A percentile compares a stretch with the other conserved stretches of the same genome.
Evolutionary conservation across 2,329 filamentous ascomycete genomes (phyloP).

Genomic region (Aspergillus ustus): DNA sequence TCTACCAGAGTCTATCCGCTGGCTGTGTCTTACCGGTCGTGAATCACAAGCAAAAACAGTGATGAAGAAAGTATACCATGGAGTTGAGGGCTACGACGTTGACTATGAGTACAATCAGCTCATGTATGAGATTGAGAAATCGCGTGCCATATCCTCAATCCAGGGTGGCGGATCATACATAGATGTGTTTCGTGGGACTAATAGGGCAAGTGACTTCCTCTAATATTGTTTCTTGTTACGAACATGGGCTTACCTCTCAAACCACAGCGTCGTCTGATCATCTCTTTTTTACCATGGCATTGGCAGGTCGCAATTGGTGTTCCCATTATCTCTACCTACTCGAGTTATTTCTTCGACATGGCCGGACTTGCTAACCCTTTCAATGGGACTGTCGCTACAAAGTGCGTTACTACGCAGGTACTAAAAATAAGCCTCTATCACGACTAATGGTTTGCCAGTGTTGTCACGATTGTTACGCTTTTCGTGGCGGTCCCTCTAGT

Average conservation of each 20-base stretch:
- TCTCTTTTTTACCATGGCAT: neutral
- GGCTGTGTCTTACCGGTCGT: neutral
- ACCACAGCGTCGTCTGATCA: neutral
- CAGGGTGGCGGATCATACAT: neutral
- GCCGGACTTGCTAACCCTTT: neutral
- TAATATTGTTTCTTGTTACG: neutral
- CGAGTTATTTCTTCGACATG: conserved; percentile 1
- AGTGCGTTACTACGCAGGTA: neutral
- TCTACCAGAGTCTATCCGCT: neutral
- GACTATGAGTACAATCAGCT: neutral
- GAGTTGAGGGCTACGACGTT: neutral
- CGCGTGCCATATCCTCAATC: neutral
- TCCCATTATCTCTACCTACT: neutral
- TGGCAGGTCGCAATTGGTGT: neutral
- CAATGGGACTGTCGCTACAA: neutral
- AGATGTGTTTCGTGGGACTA: neutral
- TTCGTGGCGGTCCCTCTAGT: neutral
- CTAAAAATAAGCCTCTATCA: no score
- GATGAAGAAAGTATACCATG: neutral
- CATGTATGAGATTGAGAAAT: neutral
- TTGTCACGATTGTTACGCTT: neutral
- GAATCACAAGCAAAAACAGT: neutral
- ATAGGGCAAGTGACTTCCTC: neutral
- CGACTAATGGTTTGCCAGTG: neutral
- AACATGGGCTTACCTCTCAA: neutral